Evolutionary conservation across 1,284 basidiomycete genomes (phyloP), one percentile per base, ranked within the genome.

Genomic region (Abortiporus biennis): DNA sequence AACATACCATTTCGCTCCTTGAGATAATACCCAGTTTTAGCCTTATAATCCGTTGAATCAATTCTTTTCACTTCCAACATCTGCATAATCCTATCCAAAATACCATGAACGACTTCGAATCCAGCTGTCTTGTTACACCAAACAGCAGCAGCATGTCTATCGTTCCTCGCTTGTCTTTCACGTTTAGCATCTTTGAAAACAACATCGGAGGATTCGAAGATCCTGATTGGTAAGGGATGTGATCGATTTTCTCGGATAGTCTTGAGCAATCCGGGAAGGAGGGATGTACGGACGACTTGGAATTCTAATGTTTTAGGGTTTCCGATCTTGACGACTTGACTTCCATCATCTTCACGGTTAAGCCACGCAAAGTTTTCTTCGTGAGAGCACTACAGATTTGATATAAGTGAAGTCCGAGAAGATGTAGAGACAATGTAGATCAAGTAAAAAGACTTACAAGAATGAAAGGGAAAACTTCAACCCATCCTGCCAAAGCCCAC

Each of bases 301-400:
- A 96, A 99, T 65, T 99, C 96, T 50, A 92, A 76, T 30, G 95
- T 93, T 67, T 97, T 97, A 1, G 95, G 95, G 65, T 99, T 99
- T 45, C 87, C 92, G 48, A 99, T 88, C 45, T 87, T 86, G 51
- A 99, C 83, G 6, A 88, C 95, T 25, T 77, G 74, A 36, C 76
- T 78, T 22, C 84, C 83, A 48, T 91, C 84, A 62, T 98, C 95
- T 38, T 71, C 62, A 46, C 84, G 85, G 66, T 96, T 94, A 49
- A 99, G 72, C 71, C 83, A 94, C 38, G 79, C 83, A 59, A 96
- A 99, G 69, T 98, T 98, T 66, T 99, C 95, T 62, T 98, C 95
- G 61, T 95, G 92, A 15, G 92, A 95, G 68, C 96, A 99, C 86
- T 94, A 54, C 21, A 37, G 15, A 16, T 36, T 20, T 25, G 13